A percentile compares a stretch with the other conserved stretches of the same genome.
These are phyloP conservation scores for Pseudogymnoascus sp. DNA, from an alignment of 2,329 filamentous ascomycete genomes.

Conservation along the genomic window DNA sequence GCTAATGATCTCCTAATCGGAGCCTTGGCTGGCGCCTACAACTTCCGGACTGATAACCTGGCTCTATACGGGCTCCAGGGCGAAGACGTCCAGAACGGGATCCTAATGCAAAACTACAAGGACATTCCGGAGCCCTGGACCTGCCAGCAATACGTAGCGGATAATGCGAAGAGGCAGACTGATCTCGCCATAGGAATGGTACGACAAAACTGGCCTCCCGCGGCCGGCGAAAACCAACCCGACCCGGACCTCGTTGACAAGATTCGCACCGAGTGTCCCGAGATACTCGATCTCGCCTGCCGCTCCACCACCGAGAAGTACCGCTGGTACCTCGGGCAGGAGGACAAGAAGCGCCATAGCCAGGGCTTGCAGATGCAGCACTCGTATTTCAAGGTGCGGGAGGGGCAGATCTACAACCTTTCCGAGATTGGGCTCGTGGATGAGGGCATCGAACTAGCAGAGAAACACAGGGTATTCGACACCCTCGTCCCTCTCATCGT, in stretches of 20 bases:
- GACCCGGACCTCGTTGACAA: conserved; percentile 29
- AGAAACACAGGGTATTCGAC: conserved; percentile 54
- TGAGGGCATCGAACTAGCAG: conserved; percentile 50
- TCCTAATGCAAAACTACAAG: conserved; percentile 55
- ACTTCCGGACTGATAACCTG: conserved; percentile 64
- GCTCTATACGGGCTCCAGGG: conserved; percentile 57
- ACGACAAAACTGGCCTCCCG: conserved; percentile 27
- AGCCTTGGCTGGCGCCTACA: conserved; percentile 52
- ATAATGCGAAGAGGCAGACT: conserved; percentile 51
- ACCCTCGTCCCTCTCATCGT: conserved; percentile 44
- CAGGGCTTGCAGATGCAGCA: conserved; percentile 39
- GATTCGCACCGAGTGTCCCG: conserved; percentile 41
- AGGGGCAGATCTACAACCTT: conserved; percentile 37
- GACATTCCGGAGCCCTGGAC: conserved; percentile 80
- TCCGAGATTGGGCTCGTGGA: conserved; percentile 24
- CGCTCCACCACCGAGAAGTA: conserved; percentile 50
- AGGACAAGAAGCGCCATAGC: conserved; percentile 36
- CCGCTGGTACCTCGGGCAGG: conserved; percentile 46
- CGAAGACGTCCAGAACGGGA: conserved; percentile 55
- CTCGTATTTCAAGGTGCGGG: conserved; percentile 34
- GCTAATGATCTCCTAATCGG: conserved; percentile 66
- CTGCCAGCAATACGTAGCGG: conserved; percentile 53
- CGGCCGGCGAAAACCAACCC: conserved; percentile 21
- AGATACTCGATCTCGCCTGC: conserved; percentile 49
- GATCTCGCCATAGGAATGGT: conserved; percentile 38